A percentile compares a stretch with the other conserved stretches of the same genome.
phyloP scores from a whole-genome alignment of 2,329 filamentous ascomycete species.

The Fulvia fulva region DNA sequence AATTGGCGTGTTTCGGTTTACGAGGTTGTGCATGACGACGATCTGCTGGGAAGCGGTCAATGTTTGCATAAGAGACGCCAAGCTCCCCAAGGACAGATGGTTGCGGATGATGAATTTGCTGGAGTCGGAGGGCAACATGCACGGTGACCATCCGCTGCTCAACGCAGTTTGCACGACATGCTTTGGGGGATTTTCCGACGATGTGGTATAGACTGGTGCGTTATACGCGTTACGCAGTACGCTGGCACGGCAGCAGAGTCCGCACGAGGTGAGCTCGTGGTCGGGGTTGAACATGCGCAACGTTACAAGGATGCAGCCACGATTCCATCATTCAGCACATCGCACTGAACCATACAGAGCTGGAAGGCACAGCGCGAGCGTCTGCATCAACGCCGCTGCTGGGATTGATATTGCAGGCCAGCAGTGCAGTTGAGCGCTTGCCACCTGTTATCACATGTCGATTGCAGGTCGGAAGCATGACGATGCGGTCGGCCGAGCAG shows the following conservation, averaged over 20 bases:
- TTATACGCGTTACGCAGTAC: not conserved
- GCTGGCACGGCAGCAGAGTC: not conserved
- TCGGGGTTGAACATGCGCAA: not conserved
- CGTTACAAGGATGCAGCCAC: not conserved
- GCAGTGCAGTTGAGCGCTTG: not conserved
- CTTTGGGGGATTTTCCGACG: not conserved
- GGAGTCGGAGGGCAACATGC: not conserved
- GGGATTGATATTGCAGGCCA: not conserved
- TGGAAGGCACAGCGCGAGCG: not conserved
- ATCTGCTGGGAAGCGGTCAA: not conserved
- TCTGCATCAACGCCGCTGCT: not conserved
- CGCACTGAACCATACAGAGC: not conserved
- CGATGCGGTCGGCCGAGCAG: not conserved
- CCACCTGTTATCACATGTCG: not conserved
- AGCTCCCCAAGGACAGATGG: not conserved
- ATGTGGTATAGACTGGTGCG: not conserved
- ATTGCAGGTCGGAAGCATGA: not conserved
- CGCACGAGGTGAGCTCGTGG: conserved; percentile 5
- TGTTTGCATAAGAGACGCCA: not conserved
- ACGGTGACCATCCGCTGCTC: not conserved
- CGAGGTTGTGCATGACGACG: not conserved
- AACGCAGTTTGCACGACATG: not conserved
- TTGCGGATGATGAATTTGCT: not conserved
- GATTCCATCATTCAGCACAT: not conserved
- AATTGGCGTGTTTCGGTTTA: not conserved